Conservation (phyloP, 1,284 basidiomycete genomes). For the Cryptococcus jaspeensis region DNA sequence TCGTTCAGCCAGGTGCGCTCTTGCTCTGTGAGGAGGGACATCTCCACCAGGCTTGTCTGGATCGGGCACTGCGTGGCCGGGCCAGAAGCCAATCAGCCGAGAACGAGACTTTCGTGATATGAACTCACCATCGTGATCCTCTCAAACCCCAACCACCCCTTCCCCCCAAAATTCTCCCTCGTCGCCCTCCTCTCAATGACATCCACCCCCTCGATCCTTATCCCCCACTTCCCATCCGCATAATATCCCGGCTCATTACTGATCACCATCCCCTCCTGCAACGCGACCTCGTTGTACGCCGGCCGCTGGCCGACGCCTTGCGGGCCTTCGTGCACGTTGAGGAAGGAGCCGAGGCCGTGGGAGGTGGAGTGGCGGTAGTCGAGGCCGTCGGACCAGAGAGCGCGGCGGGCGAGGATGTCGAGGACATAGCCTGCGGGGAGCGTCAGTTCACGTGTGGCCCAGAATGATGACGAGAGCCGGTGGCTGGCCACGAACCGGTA, state of each 20-base stretch:
- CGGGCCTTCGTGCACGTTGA: slow-evolving; percentile 93
- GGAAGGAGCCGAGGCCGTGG: slow-evolving; percentile 86
- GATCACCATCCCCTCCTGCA: slow-evolving; percentile 83
- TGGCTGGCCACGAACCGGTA: slow-evolving; percentile 62
- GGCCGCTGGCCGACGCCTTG: slow-evolving; percentile 82
- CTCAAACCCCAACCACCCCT: slow-evolving; percentile 80
- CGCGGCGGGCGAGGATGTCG: slow-evolving; percentile 78
- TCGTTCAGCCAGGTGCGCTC: slow-evolving; percentile 81
- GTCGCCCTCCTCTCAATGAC: slow-evolving; percentile 71
- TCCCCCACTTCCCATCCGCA: slow-evolving; percentile 85
- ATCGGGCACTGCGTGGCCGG: slow-evolving; percentile 68
- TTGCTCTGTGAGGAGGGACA: slow-evolving; percentile 60
- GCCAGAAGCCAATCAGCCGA: background rate
- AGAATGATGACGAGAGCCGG: too few species aligned
- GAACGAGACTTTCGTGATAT: background rate
- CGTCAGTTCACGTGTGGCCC: slow-evolving; percentile 1
- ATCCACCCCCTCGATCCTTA: slow-evolving; percentile 88
- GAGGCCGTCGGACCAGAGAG: slow-evolving; percentile 88
- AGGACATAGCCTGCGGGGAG: slow-evolving; percentile 67
- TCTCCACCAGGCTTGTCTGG: slow-evolving; percentile 77
- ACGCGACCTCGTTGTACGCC: slow-evolving; percentile 58
- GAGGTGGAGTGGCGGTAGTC: slow-evolving; percentile 80
- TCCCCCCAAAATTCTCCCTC: slow-evolving; percentile 78
- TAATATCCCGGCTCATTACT: slow-evolving; percentile 96
- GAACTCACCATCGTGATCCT: slow-evolving; percentile 69